phyloP scores from a whole-genome alignment of 1,139 yeast species.

The Geotrichum histeridarum region DNA sequence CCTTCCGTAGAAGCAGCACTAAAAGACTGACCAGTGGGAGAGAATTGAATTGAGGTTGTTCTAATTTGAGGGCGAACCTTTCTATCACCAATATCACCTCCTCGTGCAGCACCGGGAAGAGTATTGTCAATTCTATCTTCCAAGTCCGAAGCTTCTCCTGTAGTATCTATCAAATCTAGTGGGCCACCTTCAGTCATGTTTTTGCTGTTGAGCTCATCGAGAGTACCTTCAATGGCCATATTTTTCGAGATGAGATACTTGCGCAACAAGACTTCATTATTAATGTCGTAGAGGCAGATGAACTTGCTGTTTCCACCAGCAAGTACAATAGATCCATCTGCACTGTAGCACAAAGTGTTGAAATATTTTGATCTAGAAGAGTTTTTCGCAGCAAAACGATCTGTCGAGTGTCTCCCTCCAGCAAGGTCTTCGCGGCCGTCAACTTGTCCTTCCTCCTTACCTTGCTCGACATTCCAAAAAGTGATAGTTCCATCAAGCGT shows the following conservation, averaged over 20 bases:
- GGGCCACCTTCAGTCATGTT: constrained; percentile 88
- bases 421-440: constrained; percentile 84
- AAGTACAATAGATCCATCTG: constrained; percentile 80
- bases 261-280: constrained; percentile 76
- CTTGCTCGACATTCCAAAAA: constrained; percentile 77
- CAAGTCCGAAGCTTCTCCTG: constrained; percentile 79
- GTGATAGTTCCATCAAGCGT: constrained; percentile 85
- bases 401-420: constrained; percentile 81
- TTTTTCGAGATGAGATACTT: constrained; percentile 81
- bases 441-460: constrained; percentile 73
- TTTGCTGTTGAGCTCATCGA: constrained; percentile 68
- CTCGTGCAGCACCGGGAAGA: constrained; percentile 79
- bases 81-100: constrained; percentile 79
- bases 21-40: constrained; percentile 88
- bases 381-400: constrained; percentile 74
- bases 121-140: constrained; percentile 74
- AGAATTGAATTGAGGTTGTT: constrained; percentile 69
- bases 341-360: constrained; percentile 74
- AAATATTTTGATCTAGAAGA: constrained; percentile 81
- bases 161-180: constrained; percentile 70
- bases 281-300: constrained; percentile 83
- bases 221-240: constrained; percentile 88
- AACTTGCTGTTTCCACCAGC: constrained; percentile 94
- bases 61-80: constrained; percentile 73
- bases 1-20: constrained; percentile 98